Conservation (phyloP, 2,329 filamentous ascomycete genomes). For the Mycosphaerella arachidis region DNA sequence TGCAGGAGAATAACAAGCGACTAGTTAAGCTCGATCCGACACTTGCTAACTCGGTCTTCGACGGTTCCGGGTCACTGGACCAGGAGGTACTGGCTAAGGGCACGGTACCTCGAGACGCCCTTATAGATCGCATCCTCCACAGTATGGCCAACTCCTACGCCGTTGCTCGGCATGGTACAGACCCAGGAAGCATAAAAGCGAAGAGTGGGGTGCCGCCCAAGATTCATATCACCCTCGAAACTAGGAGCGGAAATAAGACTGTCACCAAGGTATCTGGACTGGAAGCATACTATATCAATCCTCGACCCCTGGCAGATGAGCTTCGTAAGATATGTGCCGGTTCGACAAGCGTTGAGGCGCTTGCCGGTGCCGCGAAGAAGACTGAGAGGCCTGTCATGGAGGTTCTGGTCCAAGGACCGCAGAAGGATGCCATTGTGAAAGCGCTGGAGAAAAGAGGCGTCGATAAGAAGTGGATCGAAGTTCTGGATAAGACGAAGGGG, state of each 20-base stretch:
- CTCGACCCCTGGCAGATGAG: conserved; percentile 59
- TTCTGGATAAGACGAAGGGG: conserved; percentile 65
- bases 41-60: conserved; percentile 59
- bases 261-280: conserved; percentile 60
- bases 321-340: conserved; percentile 64
- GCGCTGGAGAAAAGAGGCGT: conserved; percentile 58
- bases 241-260: conserved; percentile 61
- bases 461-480: conserved; percentile 55
- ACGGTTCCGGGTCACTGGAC: conserved; percentile 50
- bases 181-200: conserved; percentile 49
- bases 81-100: conserved; percentile 55
- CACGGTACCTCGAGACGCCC: conserved; percentile 55
- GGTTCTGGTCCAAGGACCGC: conserved; percentile 63
- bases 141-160: conserved; percentile 54
- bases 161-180: conserved; percentile 49
- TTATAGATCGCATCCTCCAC: conserved; percentile 56
- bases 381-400: conserved; percentile 61
- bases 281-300: conserved; percentile 58
- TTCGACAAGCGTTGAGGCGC: conserved; percentile 60
- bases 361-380: conserved; percentile 56
- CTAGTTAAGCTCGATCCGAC: conserved; percentile 59
- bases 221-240: conserved; percentile 57
- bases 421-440: conserved; percentile 57
- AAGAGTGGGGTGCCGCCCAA: conserved; percentile 59
- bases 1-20: conserved; percentile 56